Conservation (phyloP, 1,139 yeast species). For the Blastobotrys serpentis region DNA sequence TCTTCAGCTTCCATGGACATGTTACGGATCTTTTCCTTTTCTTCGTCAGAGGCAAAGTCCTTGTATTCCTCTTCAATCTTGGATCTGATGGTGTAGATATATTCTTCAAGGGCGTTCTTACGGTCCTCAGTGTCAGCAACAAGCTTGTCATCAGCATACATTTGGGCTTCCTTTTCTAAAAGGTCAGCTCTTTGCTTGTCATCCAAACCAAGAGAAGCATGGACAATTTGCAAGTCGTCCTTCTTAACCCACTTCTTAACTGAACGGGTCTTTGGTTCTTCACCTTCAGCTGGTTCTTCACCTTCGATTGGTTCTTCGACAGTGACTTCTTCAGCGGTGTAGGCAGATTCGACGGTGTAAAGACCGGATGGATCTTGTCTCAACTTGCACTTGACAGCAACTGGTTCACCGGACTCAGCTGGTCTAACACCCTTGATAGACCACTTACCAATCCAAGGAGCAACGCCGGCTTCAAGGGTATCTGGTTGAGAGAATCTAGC, state of each 20-base stretch:
- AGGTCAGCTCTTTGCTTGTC: conserved; percentile 55
- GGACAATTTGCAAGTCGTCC: conserved; percentile 64
- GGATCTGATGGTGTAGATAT: conserved; percentile 96
- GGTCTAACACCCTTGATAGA: conserved; percentile 80
- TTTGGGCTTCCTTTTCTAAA: conserved; percentile 78
- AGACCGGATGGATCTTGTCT: conserved; percentile 97
- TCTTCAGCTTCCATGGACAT: conserved; percentile 88
- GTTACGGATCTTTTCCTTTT: conserved; percentile 73
- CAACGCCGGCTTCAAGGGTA: conserved; percentile 69
- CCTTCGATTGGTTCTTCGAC: conserved; percentile 65
- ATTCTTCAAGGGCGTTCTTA: conserved; percentile 97
- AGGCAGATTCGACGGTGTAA: conserved; percentile 90
- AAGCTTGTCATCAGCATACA: conserved; percentile 88
- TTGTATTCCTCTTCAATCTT: conserved; percentile 91
- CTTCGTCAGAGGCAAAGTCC: conserved; percentile 85
- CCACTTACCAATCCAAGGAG: conserved; percentile 77
- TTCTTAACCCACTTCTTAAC: conserved; percentile 95
- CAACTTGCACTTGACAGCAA: conserved; percentile 88
- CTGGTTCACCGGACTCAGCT: conserved; percentile 63
- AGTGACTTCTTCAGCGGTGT: conserved; percentile 88
- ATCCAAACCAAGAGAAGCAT: conserved; percentile 65
- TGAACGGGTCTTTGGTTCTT: conserved; percentile 77
- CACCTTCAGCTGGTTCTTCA: conserved; percentile 60
- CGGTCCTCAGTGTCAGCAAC: conserved; percentile 99
- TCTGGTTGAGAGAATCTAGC: conserved; percentile 81